Base-by-base conservation (phyloP, 345 rosid species). In the Moricandia moricandioides region DNA sequence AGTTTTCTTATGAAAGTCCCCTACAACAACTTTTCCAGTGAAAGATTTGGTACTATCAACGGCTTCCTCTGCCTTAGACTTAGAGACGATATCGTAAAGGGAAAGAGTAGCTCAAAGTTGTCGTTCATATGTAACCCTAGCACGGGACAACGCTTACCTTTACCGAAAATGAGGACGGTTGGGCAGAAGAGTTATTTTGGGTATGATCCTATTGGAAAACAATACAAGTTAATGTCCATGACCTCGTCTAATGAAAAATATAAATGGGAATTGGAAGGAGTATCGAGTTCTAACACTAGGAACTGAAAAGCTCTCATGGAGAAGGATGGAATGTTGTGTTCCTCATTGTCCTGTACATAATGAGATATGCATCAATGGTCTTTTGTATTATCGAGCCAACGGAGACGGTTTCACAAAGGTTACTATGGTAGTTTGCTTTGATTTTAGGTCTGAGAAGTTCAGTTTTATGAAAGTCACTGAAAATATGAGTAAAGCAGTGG, bases 81-180 rank as follows among this genome's bases (percentile, higher is more conserved):
- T 34, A 34, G 13, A 52, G 5, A 52, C 27, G 12, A 18, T n/a
- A 13, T 6, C 62, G 33, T 52, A 5, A 16, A 31, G 30, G 72
- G 54, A 59, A 59, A 0, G 47, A 16, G 17, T 45, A 18, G 0
- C 24, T 16, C 29, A 2, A 5, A 16, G 12, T 0, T 40, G n/a
- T n/a, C 14, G 14, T 43, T 43, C 49, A 33, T 67, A 67, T 67
- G 29, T 52, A 67, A 67, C 47, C 71, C 47, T 11, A 67, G 49
- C 49, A 67, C 71, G 0, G 62, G 72, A 54, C 51, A 54, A 7
- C n/a, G 21, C 33, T 17, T 71, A 45, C 33, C n/a, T 6, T 12
- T 56, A 56, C 61, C 61, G 1, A 27, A 27, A 7, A 11, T 12
- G 61, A 13, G 26, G 16, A 27, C 61, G 16, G 9, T 52, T 52